phyloP scores from a whole-genome alignment of 169 alveolate species.

The Plasmodium coatneyi region DNA sequence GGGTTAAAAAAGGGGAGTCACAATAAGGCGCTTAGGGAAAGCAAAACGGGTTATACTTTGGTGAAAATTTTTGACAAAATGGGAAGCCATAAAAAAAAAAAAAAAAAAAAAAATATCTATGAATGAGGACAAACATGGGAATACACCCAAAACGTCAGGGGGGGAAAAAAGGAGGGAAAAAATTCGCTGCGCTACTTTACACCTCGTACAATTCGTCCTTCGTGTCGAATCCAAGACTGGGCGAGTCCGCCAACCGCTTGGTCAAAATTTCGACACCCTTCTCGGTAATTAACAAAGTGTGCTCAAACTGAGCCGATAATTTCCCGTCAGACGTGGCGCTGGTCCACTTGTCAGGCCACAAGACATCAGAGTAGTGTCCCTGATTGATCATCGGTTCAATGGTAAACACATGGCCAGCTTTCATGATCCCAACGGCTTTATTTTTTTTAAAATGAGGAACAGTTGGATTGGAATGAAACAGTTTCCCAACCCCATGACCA shows the following conservation, averaged over 20 bases:
- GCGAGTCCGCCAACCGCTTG: constrained; percentile 92
- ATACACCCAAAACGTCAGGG: background rate
- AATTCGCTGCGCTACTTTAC: background rate
- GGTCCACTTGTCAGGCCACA: constrained; percentile 99
- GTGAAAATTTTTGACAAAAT: background rate
- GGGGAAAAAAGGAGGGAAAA: background rate
- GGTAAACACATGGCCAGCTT: constrained; percentile 98
- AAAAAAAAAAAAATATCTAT: background rate
- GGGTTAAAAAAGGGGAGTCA: background rate
- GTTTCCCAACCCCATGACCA: constrained; percentile 99
- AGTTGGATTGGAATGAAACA: constrained; percentile 97
- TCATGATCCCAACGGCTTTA: constrained; percentile 96
- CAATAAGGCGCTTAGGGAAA: background rate
- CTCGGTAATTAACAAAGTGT: constrained; percentile 96
- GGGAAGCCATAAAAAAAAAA: background rate
- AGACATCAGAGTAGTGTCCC: constrained; percentile 94
- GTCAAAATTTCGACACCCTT: constrained; percentile 96
- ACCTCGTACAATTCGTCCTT: constrained; percentile 33
- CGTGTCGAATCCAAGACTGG: constrained; percentile 90
- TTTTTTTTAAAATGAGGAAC: constrained; percentile 98
- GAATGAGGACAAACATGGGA: background rate
- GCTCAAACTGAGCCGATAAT: constrained; percentile 99
- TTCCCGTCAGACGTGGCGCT: constrained; percentile 94
- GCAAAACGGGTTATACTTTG: background rate
- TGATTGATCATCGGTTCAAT: constrained; percentile 99